Evolutionary conservation across 345 rosid genomes (phyloP).

Genomic region (Geranium brycei): DNA sequence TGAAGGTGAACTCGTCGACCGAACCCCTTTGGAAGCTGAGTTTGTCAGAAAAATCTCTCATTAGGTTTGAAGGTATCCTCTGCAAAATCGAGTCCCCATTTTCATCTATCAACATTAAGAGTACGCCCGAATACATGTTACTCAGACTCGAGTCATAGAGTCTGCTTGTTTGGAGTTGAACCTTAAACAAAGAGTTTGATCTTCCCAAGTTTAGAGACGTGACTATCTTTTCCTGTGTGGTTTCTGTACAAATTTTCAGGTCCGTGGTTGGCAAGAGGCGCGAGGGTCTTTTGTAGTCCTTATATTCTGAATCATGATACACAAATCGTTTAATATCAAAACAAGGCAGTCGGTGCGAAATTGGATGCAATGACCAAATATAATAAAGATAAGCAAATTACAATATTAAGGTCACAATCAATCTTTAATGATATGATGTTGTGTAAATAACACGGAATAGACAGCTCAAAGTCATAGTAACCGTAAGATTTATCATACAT

Average conservation of each 20-base stretch:
- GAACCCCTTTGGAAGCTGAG: conserved; percentile 65
- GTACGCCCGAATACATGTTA: conserved; percentile 48
- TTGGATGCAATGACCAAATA: not conserved
- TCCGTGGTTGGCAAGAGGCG: conserved; percentile 48
- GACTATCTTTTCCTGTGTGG: conserved; percentile 13
- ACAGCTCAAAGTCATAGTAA: no score
- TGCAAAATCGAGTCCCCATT: conserved; percentile 57
- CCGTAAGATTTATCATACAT: no score
- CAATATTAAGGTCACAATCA: not conserved
- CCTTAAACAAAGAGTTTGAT: conserved; percentile 39
- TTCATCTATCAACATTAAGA: conserved; percentile 53
- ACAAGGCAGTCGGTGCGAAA: not conserved
- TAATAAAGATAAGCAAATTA: no score
- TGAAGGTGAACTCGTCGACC: conserved; percentile 52
- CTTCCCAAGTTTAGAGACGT: conserved; percentile 10
- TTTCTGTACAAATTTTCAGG: conserved; percentile 25
- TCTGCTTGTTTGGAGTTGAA: conserved; percentile 59
- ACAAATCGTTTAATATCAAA: not conserved
- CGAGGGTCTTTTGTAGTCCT: conserved; percentile 57
- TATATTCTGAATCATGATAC: conserved; percentile 36
- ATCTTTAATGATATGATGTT: no score
- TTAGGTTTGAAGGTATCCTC: conserved; percentile 39
- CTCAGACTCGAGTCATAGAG: conserved; percentile 52
- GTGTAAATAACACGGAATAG: no score
- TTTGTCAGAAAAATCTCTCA: conserved; percentile 19